These are phyloP conservation scores for Turnera subulata DNA, from an alignment of 345 rosid species.

Conservation along the genomic window DNA sequence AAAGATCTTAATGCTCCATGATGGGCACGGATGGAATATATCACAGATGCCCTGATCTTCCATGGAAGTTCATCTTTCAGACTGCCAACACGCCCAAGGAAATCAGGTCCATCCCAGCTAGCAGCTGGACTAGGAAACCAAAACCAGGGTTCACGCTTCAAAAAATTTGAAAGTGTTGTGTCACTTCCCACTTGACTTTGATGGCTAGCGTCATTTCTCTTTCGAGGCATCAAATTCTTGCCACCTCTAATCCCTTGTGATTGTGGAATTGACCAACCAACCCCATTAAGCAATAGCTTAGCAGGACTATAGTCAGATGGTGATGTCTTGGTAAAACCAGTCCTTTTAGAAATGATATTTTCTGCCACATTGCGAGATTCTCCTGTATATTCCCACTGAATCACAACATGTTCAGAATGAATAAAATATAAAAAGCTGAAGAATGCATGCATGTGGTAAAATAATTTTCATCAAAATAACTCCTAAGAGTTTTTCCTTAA, in stretches of 20 bases:
- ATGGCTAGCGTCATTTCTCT: conserved; percentile 30
- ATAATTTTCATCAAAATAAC: conserved; percentile 12
- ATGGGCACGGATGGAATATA: conserved; percentile 76
- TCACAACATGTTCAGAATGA: conserved; percentile 33
- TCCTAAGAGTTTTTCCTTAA: conserved; percentile 10
- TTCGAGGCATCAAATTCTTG: conserved; percentile 54
- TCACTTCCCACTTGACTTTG: conserved; percentile 33
- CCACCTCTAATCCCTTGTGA: conserved; percentile 55
- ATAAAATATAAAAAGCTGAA: conserved; percentile 8
- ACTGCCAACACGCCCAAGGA: conserved; percentile 64
- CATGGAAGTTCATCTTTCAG: conserved; percentile 80
- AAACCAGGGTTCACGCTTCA: conserved; percentile 73
- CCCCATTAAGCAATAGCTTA: conserved; percentile 73
- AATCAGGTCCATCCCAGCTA: conserved; percentile 83
- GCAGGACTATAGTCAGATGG: conserved; percentile 66
- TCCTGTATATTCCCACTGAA: conserved; percentile 90
- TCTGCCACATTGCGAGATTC: conserved; percentile 60
- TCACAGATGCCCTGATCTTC: conserved; percentile 77
- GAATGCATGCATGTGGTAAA: conserved; percentile 6
- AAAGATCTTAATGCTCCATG: conserved; percentile 80
- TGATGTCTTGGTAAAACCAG: conserved; percentile 35
- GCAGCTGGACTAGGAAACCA: conserved; percentile 91
- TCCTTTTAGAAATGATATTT: conserved; percentile 37
- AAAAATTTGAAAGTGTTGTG: conserved; percentile 39
- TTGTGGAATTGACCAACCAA: conserved; percentile 76